Base-by-base conservation (phyloP, 345 rosid genomes). In the Salix udensis region DNA sequence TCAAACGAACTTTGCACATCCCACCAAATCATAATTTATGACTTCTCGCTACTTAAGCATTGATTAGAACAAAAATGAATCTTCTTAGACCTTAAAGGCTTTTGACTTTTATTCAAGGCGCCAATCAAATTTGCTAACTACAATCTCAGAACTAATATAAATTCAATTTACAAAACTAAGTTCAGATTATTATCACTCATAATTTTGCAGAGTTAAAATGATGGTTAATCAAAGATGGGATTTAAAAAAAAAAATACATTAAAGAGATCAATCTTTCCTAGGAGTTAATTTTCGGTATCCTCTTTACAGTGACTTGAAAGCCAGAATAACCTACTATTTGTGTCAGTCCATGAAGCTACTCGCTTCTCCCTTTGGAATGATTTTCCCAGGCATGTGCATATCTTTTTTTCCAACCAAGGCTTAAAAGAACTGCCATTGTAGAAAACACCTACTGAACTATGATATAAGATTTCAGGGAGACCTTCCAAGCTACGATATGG, bases 1-100 rank as follows among this genome's bases (percentile, higher is more conserved):
- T 91, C 89, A 2, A 34, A 84, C 26, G 79, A 95, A 92, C 84
- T 89, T 95, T 75, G 97, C 98, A 61, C 92, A n/a, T n/a, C 62
- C 62, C 6, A 10, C 28, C 26, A n/a, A 3, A 21, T 19, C 7
- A 6, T 52, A 19, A 52, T 52, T 19, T 6, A 52, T 2, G 23
- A 34, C 26, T 55, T 2, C 62, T n/a, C 23, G 10, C 11, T 9
- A 3, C 28, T 9, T n/a, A 0, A 9, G 62, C 26, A 55, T 21
- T n/a, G 8, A 9, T 21, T 55, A 7, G 23, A n/a, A 21, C 14
- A n/a, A n/a, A 55, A n/a, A 55, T 1, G 62, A 13, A 55, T 55
- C 62, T 55, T 55, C 28, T 55, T n/a, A 21, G 4, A 10, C 62
- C 26, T 55, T 55, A 55, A 55, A 55, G 28, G 62, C 62, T 55